These are phyloP conservation scores for Brassica incana DNA, from an alignment of 345 rosid species.

Conservation along the genomic window DNA sequence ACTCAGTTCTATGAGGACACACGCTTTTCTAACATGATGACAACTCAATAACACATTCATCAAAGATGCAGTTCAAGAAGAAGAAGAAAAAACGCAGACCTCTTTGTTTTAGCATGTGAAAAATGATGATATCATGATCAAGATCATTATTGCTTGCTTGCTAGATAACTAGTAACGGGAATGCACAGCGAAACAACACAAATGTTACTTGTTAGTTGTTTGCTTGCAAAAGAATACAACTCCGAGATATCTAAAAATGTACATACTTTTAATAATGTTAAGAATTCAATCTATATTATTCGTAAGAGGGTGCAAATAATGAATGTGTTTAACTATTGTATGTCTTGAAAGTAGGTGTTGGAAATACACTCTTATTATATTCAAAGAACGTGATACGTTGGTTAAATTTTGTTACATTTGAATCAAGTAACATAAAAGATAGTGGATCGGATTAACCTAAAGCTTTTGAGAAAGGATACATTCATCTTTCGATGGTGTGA, in stretches of 20 bases:
- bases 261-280: too few species aligned
- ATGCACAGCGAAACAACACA: background rate
- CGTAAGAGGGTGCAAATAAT: background rate
- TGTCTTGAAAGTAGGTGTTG: background rate
- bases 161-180: background rate
- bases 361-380: background rate
- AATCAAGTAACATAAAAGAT: background rate
- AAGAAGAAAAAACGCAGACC: background rate
- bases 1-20: background rate
- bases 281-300: background rate
- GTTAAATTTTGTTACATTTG: background rate
- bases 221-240: background rate
- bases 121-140: background rate
- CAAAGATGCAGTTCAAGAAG: background rate
- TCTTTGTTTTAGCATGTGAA: background rate
- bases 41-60: background rate
- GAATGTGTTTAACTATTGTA: background rate
- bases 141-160: background rate
- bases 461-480: background rate
- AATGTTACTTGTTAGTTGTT: background rate
- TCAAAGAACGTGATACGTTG: background rate
- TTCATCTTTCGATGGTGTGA: constrained; percentile 13
- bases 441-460: background rate
- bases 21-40: background rate
- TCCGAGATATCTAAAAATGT: background rate